A percentile compares a stretch with the other conserved stretches of the same genome.
phyloP scores from a whole-genome alignment of 768 basidiomycete genomes.

The Lactifluus pinguis region DNA sequence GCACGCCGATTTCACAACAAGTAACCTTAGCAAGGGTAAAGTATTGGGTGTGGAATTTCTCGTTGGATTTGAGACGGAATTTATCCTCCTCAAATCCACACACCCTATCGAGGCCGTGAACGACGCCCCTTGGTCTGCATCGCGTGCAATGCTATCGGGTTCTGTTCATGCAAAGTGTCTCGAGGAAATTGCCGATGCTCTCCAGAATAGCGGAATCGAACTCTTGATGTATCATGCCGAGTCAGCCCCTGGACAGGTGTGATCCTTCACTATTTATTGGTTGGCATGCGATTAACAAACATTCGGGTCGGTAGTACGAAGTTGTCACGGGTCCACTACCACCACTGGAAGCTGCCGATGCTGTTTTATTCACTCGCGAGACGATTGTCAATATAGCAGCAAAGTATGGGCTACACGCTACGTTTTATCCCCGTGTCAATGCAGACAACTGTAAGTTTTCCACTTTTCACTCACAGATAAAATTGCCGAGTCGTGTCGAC shows the following conservation, averaged over 20 bases:
- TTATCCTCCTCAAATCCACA: conserved; percentile 49
- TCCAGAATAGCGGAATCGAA: conserved; percentile 44
- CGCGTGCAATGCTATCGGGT: conserved; percentile 35
- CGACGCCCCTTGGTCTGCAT: conserved; percentile 38
- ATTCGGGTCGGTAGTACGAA: conserved; percentile 41
- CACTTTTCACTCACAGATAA: not conserved
- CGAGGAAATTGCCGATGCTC: conserved; percentile 48
- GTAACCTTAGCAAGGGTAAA: conserved; percentile 27
- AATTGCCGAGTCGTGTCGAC: not conserved
- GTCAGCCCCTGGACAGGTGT: conserved; percentile 56
- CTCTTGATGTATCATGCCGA: conserved; percentile 64
- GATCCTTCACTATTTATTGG: not conserved
- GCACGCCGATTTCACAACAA: not conserved
- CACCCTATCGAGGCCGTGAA: conserved; percentile 40
- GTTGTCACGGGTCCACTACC: conserved; percentile 57
- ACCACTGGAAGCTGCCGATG: conserved; percentile 60
- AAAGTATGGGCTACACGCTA: conserved; percentile 56
- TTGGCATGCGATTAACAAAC: not conserved
- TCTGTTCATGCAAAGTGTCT: conserved; percentile 36
- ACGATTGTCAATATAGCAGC: conserved; percentile 55
- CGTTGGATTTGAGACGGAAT: conserved; percentile 63
- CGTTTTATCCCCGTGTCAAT: conserved; percentile 51
- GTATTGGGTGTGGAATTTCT: conserved; percentile 41
- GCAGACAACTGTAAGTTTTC: conserved; percentile 29
- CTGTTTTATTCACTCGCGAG: conserved; percentile 57